Conservation (phyloP, 2,329 filamentous ascomycete genomes). For the Paracamarosporium sp. region DNA sequence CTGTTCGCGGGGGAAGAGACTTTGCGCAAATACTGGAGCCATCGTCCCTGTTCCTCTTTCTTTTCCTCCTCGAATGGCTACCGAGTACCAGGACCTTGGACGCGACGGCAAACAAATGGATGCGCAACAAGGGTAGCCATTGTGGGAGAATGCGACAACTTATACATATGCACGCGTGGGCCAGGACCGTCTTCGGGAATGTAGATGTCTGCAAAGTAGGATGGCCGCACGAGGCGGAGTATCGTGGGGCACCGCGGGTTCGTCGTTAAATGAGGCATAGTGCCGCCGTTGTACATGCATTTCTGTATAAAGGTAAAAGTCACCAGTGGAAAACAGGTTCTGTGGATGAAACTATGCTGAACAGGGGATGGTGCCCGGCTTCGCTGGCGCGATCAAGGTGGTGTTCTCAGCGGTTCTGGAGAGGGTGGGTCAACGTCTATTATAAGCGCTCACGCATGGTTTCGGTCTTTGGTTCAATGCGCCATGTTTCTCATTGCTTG, state of each 20-base stretch:
- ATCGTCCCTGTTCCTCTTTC: not conserved
- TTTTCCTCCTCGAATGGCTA: not conserved
- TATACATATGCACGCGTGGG: not conserved
- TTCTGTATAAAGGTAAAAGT: not conserved
- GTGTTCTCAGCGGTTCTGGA: not conserved
- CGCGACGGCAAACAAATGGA: not conserved
- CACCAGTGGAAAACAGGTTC: not conserved
- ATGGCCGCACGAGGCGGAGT: constrained; percentile 2
- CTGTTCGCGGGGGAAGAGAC: not conserved
- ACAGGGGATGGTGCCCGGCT: not conserved
- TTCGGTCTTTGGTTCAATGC: not conserved
- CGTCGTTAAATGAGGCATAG: not conserved
- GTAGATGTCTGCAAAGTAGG: constrained; percentile 2
- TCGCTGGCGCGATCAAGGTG: not conserved
- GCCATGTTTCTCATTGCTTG: too few relatives aligned
- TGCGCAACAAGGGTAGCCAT: not conserved
- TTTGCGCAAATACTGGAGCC: not conserved
- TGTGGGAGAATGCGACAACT: not conserved
- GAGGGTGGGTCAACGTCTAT: not conserved
- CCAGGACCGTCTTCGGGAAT: not conserved
- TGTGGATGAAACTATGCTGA: not conserved
- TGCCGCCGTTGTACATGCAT: not conserved
- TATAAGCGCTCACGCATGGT: not conserved
- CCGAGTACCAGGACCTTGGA: not conserved
- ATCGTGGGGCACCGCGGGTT: not conserved